Conservation (phyloP, 208 protist genomes). For the Leishmania aethiopica region DNA sequence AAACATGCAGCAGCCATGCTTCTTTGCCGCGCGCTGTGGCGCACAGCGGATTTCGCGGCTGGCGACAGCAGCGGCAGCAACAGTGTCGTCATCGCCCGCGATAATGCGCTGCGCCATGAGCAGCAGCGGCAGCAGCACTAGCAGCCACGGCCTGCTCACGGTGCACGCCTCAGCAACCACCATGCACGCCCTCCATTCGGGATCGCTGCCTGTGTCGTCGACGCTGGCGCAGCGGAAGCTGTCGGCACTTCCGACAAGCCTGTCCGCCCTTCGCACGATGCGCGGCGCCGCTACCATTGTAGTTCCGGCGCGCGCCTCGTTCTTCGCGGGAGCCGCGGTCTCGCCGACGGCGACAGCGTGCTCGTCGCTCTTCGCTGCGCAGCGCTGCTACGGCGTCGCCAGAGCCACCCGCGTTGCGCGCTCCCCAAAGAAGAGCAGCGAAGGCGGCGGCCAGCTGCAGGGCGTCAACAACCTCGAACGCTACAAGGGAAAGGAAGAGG, state of each 20-base stretch:
- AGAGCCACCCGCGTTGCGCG: background rate
- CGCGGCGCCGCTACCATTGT: background rate
- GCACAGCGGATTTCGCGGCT: constrained; percentile 13
- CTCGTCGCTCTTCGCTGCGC: background rate
- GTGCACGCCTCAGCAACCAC: background rate
- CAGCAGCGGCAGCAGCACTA: background rate
- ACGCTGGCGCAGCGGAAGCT: background rate
- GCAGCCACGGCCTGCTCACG: background rate
- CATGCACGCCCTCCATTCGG: background rate
- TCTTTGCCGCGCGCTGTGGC: background rate
- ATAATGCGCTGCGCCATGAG: background rate
- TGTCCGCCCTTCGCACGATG: background rate
- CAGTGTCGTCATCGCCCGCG: background rate
- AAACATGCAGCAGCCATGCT: constrained; percentile 10
- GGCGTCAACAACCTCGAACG: constrained; percentile 50
- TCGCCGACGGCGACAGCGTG: background rate
- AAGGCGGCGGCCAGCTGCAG: constrained; percentile 44
- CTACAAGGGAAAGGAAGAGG: constrained; percentile 63
- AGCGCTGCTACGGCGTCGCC: constrained; percentile 16
- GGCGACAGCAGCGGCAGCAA: background rate
- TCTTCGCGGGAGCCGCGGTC: constrained; percentile 5
- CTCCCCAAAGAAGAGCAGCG: constrained; percentile 13
- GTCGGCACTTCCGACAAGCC: background rate
- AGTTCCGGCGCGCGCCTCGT: constrained; percentile 8
- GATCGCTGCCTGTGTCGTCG: background rate